Base-by-base conservation (phyloP, 805 yeast genomes). In the Teunomyces stri region DNA sequence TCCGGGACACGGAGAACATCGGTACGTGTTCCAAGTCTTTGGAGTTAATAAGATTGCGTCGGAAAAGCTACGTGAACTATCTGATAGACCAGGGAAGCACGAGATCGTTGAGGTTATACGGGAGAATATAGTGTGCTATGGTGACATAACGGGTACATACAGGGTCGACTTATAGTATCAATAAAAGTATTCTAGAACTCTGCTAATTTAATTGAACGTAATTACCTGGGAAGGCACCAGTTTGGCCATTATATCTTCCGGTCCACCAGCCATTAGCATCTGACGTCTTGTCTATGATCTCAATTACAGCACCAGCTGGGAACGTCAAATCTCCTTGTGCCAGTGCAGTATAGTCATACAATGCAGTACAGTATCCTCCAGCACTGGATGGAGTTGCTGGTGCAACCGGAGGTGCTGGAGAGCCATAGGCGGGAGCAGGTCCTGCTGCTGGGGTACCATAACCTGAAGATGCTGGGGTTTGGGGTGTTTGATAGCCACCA, bases 211-310 rank as follows among this genome's bases (percentile, higher is more conserved):
- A 65, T 64, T 87, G 92, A 22, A 94, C 99, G 60, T 94, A 94
- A 63, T 92, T 94, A 7, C 97, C 99, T 5, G 99, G 99, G 74
- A 95, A 94, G 9, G 84, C 86, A 49, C 99, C 99, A 49, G 85
- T 84, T 49, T 76, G 85, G 6, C 97, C 97, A 57, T 89, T 88
- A 52, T 79, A 71, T 34, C 76, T 70, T 11, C 99, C 99, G 0
- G 97, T 89, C 99, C 99, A 94, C 99, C 99, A 94, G 5, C 96
- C 99, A 59, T 89, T 89, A 45, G 84, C 78, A 63, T 90, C 96
- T 0, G 80, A 75, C 0, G 96, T 86, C 60, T 89, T 84, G 61
- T 89, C 87, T 3, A 90, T 80, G 50, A 94, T 76, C 57, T 88
- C 87, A 54, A 94, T 91, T 27, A 82, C 78, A 16, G 91, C 86